These are phyloP conservation scores for Porodaedalea pini DNA, from an alignment of 1,284 basidiomycete species.

Conservation along the genomic window DNA sequence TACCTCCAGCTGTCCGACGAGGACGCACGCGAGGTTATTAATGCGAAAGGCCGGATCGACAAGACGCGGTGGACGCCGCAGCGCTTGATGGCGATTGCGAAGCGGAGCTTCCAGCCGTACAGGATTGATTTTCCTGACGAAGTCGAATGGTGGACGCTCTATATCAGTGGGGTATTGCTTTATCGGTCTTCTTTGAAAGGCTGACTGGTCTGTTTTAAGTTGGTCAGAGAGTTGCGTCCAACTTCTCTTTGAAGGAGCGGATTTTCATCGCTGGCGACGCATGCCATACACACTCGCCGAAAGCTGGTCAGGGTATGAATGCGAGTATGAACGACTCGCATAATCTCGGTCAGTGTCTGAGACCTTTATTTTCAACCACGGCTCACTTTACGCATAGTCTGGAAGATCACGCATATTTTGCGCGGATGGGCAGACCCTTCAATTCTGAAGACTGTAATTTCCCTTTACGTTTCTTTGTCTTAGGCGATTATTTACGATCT, in stretches of 20 bases:
- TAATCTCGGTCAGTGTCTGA: slow-evolving; percentile 53
- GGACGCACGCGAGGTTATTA: slow-evolving; percentile 29
- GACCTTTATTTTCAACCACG: too few relatives aligned
- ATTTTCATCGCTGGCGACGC: slow-evolving; percentile 82
- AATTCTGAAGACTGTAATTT: slow-evolving; percentile 64
- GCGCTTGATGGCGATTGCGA: slow-evolving; percentile 33
- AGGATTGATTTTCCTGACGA: slow-evolving; percentile 51
- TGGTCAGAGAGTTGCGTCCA: slow-evolving; percentile 74
- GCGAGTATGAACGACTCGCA: slow-evolving; percentile 83
- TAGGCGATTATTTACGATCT: neutral
- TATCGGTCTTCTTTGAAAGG: neutral
- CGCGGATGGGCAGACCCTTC: slow-evolving; percentile 64
- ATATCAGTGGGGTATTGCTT: slow-evolving; percentile 41
- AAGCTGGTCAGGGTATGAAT: slow-evolving; percentile 75
- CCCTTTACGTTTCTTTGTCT: neutral
- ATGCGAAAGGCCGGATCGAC: slow-evolving; percentile 36
- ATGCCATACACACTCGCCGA: slow-evolving; percentile 84
- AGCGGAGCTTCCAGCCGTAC: slow-evolving; percentile 66
- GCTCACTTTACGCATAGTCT: slow-evolving; percentile 39
- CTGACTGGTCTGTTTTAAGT: slow-evolving; percentile 31
- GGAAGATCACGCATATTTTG: slow-evolving; percentile 75
- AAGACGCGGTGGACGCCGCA: slow-evolving; percentile 41
- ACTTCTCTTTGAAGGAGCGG: slow-evolving; percentile 62
- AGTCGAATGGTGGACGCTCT: slow-evolving; percentile 81
- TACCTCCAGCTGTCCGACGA: slow-evolving; percentile 45